phyloP scores from a whole-genome alignment of 768 basidiomycete species.

The Boletus sensibilis region DNA sequence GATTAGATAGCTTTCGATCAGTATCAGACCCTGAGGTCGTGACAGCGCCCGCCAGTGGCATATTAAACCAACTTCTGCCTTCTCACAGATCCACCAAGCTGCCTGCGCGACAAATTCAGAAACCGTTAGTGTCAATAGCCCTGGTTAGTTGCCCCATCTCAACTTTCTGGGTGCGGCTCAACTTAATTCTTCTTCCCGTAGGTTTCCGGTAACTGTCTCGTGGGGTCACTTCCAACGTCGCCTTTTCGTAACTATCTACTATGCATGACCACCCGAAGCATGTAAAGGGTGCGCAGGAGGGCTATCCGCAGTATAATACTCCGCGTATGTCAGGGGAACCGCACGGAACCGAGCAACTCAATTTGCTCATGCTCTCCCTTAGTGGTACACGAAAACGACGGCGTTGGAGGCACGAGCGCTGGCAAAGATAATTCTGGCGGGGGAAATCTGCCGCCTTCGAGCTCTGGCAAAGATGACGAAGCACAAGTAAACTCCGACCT shows the following conservation, averaged over 20 bases:
- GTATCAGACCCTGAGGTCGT: neutral
- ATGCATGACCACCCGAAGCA: constrained; percentile 2
- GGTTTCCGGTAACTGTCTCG: neutral
- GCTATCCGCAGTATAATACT: constrained; percentile 2
- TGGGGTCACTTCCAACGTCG: neutral
- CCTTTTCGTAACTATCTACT: neutral
- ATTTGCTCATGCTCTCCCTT: neutral
- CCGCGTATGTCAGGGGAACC: constrained; percentile 16
- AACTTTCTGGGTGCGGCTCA: neutral
- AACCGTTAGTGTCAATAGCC: neutral
- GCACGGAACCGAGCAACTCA: neutral
- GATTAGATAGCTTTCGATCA: neutral
- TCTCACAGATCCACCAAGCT: neutral
- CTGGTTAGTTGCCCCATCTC: constrained; percentile 11
- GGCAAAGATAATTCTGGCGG: constrained; percentile 3
- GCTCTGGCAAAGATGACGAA: constrained; percentile 7
- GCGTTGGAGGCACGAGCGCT: constrained; percentile 3
- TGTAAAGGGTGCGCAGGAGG: neutral
- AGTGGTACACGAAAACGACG: constrained; percentile 4
- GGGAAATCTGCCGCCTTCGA: neutral
- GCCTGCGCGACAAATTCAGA: constrained; percentile 5
- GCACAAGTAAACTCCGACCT: constrained; percentile 17
- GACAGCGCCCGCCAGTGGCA: neutral
- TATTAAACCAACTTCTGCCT: neutral
- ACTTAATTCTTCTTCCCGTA: neutral